These are phyloP conservation scores for Setaria italica DNA, from an alignment of 202 grass and related monocot species.

Conservation along the genomic window DNA sequence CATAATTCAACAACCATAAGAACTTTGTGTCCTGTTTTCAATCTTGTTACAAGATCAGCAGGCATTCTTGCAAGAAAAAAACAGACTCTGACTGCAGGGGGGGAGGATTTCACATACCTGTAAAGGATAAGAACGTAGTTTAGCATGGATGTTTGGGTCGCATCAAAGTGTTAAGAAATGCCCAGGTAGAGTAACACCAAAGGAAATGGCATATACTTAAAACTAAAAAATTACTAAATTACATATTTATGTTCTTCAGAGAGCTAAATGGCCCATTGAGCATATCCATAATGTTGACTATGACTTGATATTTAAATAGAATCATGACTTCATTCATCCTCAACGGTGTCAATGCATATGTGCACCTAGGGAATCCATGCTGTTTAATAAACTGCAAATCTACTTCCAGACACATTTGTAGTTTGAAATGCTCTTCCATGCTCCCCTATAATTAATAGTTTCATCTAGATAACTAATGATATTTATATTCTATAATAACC, in stretches of 20 bases:
- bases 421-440: not conserved
- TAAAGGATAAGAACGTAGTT: conserved; percentile 32
- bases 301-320: not conserved
- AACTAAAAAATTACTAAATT: not conserved
- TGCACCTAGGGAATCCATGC: not conserved
- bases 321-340: not conserved
- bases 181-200: not conserved
- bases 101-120: conserved; percentile 15
- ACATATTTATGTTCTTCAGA: not conserved
- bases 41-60: conserved; percentile 33
- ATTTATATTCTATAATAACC: not conserved
- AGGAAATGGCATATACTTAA: not conserved
- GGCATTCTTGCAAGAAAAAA: not conserved
- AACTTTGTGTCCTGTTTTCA: conserved; percentile 21
- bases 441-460: not conserved
- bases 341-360: not conserved
- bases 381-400: not conserved
- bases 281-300: not conserved
- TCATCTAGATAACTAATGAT: not conserved
- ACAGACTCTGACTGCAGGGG: not conserved
- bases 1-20: conserved; percentile 11
- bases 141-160: conserved; percentile 6
- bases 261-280: not conserved
- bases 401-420: conserved; percentile 10
- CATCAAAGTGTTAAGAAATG: not conserved